Base-by-base conservation (phyloP, 1,284 basidiomycete species). In the Ganoderma meredithae region DNA sequence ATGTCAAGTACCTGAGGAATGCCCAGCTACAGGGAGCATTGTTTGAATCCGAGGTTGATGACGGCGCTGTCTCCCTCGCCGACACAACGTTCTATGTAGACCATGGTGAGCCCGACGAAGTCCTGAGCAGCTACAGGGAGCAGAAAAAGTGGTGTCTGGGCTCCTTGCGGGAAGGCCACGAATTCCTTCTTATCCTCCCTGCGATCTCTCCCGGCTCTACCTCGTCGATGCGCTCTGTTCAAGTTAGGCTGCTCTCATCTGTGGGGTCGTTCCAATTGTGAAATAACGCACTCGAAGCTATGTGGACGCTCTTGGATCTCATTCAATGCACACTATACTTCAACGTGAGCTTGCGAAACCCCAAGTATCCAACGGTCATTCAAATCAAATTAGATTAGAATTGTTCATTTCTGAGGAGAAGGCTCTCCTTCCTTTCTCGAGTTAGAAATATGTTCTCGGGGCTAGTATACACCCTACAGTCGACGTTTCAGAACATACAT, bases 11-110 rank as follows among this genome's bases (percentile, higher is more conserved):
- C 47, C 25, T 74, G 13, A 56, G 43, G 22, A 27, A 49, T 8
- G 70, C 65, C 7, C 61, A 47, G 13, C 47, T 70, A 1, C 39
- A 39, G 1, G 69, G 66, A 1, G 47, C 66, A 3, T 36, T 71
- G 3, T 71, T 71, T 31, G 63, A 60, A 8, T 9, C 36, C 36
- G 62, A 40, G 1, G 47, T 40, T 1, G 40, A 43, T 2, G 67
- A 63, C 10, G 68, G 66, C 8, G 55, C 64, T 4, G 59, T 71
- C 41, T 67, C 69, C n/a, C 43, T 60, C 4, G 67, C 61, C 4
- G 25, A 69, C 49, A 72, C 73, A 4, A 25, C 63, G 2, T 74
- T 71, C 60, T 69, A 55, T 44, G 64, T 74, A 12, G 71, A 71
- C 33, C 73, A 74, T 61, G n/a, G 27, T 3, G 73, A 71, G 64